Percentiles rank a stretch among this genome's conserved stretches.
Conservation (phyloP, 2,329 filamentous ascomycete genomes). For the Phaeosphaeriaceae sp. region DNA sequence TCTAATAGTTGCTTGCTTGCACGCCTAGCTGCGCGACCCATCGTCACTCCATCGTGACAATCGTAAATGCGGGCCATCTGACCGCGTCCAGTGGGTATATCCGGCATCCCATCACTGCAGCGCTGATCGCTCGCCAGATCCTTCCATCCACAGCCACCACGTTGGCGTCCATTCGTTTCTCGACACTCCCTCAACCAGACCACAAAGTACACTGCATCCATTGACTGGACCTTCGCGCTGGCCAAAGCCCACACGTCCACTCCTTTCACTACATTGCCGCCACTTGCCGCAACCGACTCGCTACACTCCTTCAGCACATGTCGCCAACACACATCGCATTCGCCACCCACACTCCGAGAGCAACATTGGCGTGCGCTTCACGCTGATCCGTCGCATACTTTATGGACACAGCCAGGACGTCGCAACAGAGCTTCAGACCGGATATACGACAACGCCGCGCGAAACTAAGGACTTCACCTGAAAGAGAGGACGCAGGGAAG, state of each 20-base stretch:
- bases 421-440: conserved; percentile 34
- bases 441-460: conserved; percentile 33
- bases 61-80: conserved; percentile 44
- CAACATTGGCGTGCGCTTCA: conserved; percentile 25
- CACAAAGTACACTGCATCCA: conserved; percentile 28
- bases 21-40: conserved; percentile 15
- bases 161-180: conserved; percentile 54
- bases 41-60: conserved; percentile 7
- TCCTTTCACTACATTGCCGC: conserved; percentile 33
- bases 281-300: conserved; percentile 29
- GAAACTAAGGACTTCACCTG: conserved; percentile 18
- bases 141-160: conserved; percentile 42
- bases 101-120: conserved; percentile 21
- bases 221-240: conserved; percentile 45
- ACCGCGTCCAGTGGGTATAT: conserved; percentile 39
- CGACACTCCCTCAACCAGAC: conserved; percentile 39
- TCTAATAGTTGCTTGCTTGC: conserved; percentile 17
- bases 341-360: conserved; percentile 30
- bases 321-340: conserved; percentile 24
- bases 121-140: conserved; percentile 38
- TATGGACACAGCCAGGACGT: conserved; percentile 39
- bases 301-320: conserved; percentile 39
- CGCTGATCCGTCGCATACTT: conserved; percentile 16
- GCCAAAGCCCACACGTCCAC: conserved; percentile 39
- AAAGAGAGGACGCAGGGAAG: conserved; percentile 8